Conservation (phyloP, 1,139 yeast genomes). For the Lodderomyces margitis region DNA sequence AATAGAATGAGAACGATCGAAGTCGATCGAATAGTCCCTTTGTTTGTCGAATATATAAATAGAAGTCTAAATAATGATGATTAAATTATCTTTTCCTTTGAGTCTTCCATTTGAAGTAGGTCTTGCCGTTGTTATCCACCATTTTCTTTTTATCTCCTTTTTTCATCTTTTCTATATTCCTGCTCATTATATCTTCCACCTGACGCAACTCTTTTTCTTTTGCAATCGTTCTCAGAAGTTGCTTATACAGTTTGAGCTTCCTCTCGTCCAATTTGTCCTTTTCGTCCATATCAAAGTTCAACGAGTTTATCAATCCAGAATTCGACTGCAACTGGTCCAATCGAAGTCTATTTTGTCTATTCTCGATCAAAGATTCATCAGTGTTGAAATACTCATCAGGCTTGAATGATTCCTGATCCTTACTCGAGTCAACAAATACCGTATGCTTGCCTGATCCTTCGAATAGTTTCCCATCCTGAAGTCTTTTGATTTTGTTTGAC, state of each 20-base stretch:
- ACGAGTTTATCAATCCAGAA: constrained; percentile 26
- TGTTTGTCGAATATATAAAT: constrained; percentile 74
- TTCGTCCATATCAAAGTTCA: constrained; percentile 28
- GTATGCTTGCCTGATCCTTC: constrained; percentile 72
- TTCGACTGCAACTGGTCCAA: constrained; percentile 55
- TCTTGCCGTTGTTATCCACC: constrained; percentile 60
- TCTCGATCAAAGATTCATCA: constrained; percentile 56
- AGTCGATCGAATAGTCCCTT: constrained; percentile 58
- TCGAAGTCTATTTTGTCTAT: constrained; percentile 73
- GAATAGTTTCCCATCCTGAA: constrained; percentile 53
- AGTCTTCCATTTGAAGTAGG: constrained; percentile 81
- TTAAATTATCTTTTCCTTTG: constrained; percentile 60
- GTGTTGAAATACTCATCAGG: constrained; percentile 71
- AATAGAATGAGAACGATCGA: constrained; percentile 79
- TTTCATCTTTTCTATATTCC: constrained; percentile 85
- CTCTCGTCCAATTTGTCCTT: constrained; percentile 50
- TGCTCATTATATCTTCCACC: constrained; percentile 71
- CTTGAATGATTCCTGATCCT: constrained; percentile 56
- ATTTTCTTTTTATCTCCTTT: constrained; percentile 83
- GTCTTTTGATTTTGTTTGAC: constrained; percentile 58
- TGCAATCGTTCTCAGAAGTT: constrained; percentile 58
- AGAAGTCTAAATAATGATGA: constrained; percentile 42
- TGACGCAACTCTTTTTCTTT: constrained; percentile 64
- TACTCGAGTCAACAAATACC: constrained; percentile 70
- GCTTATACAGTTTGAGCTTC: constrained; percentile 56